These are phyloP conservation scores for Austroboletus rostrupii DNA, from an alignment of 1,284 basidiomycete genomes.

Conservation along the genomic window DNA sequence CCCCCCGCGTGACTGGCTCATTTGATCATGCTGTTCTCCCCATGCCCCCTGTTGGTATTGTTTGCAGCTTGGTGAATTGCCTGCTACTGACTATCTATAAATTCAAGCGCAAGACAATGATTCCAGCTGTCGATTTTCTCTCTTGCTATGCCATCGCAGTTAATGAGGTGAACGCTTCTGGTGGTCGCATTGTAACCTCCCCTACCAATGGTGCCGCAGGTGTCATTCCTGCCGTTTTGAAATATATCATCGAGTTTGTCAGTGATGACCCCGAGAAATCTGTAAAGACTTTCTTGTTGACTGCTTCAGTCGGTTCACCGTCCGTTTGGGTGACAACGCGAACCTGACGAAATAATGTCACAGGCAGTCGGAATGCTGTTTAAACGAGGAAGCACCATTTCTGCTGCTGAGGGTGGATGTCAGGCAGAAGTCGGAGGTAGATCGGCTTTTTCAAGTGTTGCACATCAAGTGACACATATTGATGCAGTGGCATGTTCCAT, in stretches of 20 bases:
- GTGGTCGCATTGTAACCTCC: conserved; percentile 91
- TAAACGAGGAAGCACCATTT: conserved; percentile 95
- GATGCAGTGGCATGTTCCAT: conserved; percentile 79
- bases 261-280: conserved; percentile 87
- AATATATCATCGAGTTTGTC: conserved; percentile 88
- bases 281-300: conserved; percentile 82
- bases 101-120: conserved; percentile 71
- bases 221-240: conserved; percentile 87
- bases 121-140: conserved; percentile 92
- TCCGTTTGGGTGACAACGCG: neutral
- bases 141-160: conserved; percentile 91
- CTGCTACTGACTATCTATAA: conserved; percentile 5
- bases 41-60: conserved; percentile 66
- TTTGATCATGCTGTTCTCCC: conserved; percentile 83
- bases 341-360: conserved; percentile 5
- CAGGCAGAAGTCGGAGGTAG: conserved; percentile 82
- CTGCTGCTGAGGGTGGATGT: conserved; percentile 90
- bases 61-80: neutral
- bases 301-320: conserved; percentile 59
- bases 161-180: conserved; percentile 87
- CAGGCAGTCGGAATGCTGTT: conserved; percentile 94
- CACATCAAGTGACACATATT: neutral
- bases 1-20: conserved; percentile 64
- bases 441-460: conserved; percentile 8
- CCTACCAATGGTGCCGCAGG: conserved; percentile 89